Conservation (phyloP, 768 basidiomycete genomes). For the Tylopilus sp. region DNA sequence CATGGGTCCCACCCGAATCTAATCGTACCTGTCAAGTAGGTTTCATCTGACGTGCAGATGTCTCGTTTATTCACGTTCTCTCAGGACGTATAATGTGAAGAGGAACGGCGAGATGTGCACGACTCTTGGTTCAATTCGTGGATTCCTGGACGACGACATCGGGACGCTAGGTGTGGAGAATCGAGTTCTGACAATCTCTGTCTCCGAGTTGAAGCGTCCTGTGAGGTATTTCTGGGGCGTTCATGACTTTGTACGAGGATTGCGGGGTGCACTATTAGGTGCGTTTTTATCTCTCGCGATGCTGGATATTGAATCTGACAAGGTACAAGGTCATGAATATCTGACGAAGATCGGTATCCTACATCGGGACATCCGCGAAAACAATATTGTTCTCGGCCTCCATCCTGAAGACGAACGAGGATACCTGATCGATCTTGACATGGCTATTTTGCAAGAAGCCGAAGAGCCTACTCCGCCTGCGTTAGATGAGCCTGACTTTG, state of each 20-base stretch:
- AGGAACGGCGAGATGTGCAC: background rate
- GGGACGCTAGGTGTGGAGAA: background rate
- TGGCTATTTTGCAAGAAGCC: background rate
- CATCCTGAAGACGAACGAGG: background rate
- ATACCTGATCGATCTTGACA: background rate
- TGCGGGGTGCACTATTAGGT: no score
- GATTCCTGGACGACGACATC: background rate
- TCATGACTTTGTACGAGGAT: no score
- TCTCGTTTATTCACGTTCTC: background rate
- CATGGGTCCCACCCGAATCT: background rate
- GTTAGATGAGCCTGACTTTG: no score
- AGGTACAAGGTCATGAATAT: conserved; percentile 13
- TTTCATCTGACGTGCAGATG: no score
- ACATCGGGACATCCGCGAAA: no score
- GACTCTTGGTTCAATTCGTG: conserved; percentile 6
- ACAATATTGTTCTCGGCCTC: no score
- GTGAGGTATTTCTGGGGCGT: no score
- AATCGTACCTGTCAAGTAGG: background rate
- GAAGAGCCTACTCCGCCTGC: background rate
- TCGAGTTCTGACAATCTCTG: background rate
- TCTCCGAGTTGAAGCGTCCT: conserved; percentile 3
- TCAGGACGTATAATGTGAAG: background rate
- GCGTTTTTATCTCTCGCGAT: background rate
- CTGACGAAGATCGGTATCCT: no score
- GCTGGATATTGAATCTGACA: background rate